These are phyloP conservation scores for Penicillium robsamsonii DNA, from an alignment of 495 filamentous ascomycete species.

Conservation along the genomic window DNA sequence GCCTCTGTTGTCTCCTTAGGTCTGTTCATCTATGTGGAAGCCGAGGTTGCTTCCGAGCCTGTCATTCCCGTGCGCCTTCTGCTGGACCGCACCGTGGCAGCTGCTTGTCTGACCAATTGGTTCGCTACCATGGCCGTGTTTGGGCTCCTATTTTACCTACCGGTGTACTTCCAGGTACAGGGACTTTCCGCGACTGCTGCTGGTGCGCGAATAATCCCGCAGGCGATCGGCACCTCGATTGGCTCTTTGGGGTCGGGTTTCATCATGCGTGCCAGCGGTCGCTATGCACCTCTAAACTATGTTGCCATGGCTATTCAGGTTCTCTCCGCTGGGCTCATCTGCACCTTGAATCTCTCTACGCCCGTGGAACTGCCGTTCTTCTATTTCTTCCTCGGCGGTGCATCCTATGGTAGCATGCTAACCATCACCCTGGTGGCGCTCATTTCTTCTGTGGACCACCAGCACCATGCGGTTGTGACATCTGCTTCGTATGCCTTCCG, in stretches of 20 bases:
- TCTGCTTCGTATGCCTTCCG: constrained; percentile 81
- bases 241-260: constrained; percentile 68
- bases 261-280: constrained; percentile 75
- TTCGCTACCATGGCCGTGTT: constrained; percentile 55
- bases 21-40: constrained; percentile 66
- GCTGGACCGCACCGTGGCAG: constrained; percentile 65
- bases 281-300: constrained; percentile 61
- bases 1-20: constrained; percentile 56
- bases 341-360: constrained; percentile 55
- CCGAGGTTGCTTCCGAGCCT: constrained; percentile 64
- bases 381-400: constrained; percentile 65
- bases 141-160: constrained; percentile 69
- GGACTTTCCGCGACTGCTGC: constrained; percentile 68
- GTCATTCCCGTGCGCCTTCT: constrained; percentile 82
- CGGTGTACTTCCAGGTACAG: constrained; percentile 78
- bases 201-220: constrained; percentile 68
- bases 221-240: constrained; percentile 63
- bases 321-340: constrained; percentile 46
- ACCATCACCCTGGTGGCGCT: constrained; percentile 77
- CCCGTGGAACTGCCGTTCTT: constrained; percentile 64
- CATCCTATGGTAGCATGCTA: constrained; percentile 74
- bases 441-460: constrained; percentile 76
- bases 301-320: constrained; percentile 52
- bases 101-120: constrained; percentile 76
- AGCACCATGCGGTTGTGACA: constrained; percentile 82